phyloP scores from a whole-genome alignment of 768 basidiomycete species.

The Mycena indigotica region DNA sequence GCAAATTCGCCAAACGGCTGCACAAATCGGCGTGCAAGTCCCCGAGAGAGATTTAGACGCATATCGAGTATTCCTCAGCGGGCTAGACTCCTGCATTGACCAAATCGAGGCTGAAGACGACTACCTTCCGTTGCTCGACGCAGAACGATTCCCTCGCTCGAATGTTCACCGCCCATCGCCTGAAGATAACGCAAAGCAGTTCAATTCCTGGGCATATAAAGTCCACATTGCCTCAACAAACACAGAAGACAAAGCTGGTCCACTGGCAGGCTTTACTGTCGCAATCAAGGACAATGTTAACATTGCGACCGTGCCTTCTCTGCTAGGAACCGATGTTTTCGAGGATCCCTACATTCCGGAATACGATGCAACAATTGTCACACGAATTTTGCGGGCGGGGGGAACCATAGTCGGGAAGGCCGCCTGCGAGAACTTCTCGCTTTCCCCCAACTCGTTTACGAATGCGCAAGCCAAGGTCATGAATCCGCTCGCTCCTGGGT shows the following conservation, averaged over 20 bases:
- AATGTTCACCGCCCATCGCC: slow-evolving; percentile 16
- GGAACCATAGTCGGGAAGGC: slow-evolving; percentile 64
- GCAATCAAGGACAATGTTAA: slow-evolving; percentile 72
- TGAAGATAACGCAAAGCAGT: slow-evolving; percentile 16
- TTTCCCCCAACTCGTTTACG: slow-evolving; percentile 36
- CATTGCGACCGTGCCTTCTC: slow-evolving; percentile 46
- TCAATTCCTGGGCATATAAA: slow-evolving; percentile 26
- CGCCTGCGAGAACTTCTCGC: slow-evolving; percentile 80
- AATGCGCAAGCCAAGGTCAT: slow-evolving; percentile 28
- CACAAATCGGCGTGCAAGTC: slow-evolving; percentile 10
- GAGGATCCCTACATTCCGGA: slow-evolving; percentile 51
- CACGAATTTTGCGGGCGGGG: slow-evolving; percentile 46
- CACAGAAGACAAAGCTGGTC: slow-evolving; percentile 6
- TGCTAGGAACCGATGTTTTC: slow-evolving; percentile 57
- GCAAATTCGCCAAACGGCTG: slow-evolving; percentile 14
- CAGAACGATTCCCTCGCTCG: slow-evolving; percentile 17
- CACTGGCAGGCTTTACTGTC: slow-evolving; percentile 36
- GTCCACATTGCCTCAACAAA: slow-evolving; percentile 17
- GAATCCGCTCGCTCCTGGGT: slow-evolving; percentile 39
- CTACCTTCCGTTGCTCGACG: slow-evolving; percentile 18
- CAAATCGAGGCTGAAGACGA: slow-evolving; percentile 16
- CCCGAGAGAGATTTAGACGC: slow-evolving; percentile 10
- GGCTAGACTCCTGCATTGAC: slow-evolving; percentile 12
- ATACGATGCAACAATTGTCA: slow-evolving; percentile 67
- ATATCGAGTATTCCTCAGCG: slow-evolving; percentile 15